These are phyloP conservation scores for Mucuna pruriens DNA, from an alignment of 306 rosid genomes.

Conservation along the genomic window DNA sequence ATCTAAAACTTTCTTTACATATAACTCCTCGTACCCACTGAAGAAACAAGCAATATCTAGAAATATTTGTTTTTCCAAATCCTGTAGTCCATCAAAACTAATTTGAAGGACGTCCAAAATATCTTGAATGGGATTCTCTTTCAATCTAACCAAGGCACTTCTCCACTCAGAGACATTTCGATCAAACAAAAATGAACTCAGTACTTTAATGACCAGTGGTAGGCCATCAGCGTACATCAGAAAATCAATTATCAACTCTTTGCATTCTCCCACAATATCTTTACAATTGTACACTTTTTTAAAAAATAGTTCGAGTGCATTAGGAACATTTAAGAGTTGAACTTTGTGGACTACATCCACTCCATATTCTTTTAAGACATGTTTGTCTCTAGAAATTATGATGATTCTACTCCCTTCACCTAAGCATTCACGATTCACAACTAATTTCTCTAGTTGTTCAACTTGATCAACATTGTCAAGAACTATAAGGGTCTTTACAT, in stretches of 20 bases:
- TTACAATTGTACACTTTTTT: slow-evolving; percentile 31
- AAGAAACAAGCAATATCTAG: slow-evolving; percentile 9
- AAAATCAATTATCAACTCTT: neutral
- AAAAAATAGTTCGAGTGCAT: slow-evolving; percentile 16
- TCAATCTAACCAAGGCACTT: neutral
- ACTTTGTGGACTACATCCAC: neutral
- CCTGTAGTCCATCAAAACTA: neutral
- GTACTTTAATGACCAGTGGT: neutral
- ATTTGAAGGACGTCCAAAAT: neutral
- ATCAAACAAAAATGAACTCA: neutral
- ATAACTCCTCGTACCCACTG: rapidly evolving
- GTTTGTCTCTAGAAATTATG: slow-evolving; percentile 16
- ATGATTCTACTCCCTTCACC: slow-evolving; percentile 24
- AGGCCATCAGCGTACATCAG: neutral
- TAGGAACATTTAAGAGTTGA: neutral
- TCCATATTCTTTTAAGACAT: slow-evolving; percentile 2
- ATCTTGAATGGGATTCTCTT: too few relatives aligned
- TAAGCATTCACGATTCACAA: neutral
- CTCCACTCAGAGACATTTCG: neutral
- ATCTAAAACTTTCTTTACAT: neutral
- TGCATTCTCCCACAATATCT: neutral
- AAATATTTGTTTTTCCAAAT: slow-evolving; percentile 23
- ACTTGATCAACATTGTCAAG: slow-evolving; percentile 23
- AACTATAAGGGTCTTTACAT: neutral
- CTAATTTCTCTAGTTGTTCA: neutral